Evolutionary conservation across 2,329 filamentous ascomycete genomes (phyloP), one percentile per base, ranked within the genome.

Genomic region (Arthrobotrys musiformis): DNA sequence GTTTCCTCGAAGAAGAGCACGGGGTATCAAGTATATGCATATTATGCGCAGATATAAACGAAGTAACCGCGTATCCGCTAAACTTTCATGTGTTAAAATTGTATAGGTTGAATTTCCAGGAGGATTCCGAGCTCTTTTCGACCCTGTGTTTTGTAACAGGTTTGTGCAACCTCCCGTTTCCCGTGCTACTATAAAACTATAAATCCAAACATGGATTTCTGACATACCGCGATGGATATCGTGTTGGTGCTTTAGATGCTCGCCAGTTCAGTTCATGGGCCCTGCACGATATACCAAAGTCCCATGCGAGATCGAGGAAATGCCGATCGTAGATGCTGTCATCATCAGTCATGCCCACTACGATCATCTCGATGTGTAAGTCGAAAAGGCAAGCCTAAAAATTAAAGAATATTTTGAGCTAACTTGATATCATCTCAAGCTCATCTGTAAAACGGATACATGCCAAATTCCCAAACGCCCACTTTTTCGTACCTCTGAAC

Each of bases 321-420:
- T 97, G 2, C 94, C 94, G 7, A 84, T 87, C 70, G 88, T 94
- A 48, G 92, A 95, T 81, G 89, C 90, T 28, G 91, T 93, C 8
- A 85, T 95, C 66, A 97, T 97, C 80, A 93, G 90, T 17, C 94
- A 97, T 84, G 93, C 90, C 81, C 94, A 97, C 84, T 97, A 97
- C 83, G 94, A 97, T 83, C 94, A 97, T 82, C 86, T 98, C 11
- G 94, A 92, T 0, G 89, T 93, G 80, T 87, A 70, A 77, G 73
- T 66, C n/a, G 1, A 24, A 13, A 33, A 52, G 26, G 4, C 17
- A 13, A n/a, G 89, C 2, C 8, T 22, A 17, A 19, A 26, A 13
- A 22, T 40, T 17, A 9, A 54, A 4, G 7, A 40, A 24, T 13
- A n/a, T 44, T 33, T 35, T n/a, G 4, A 30, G 44, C 54, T 61